Evolutionary conservation across 371 early-diverging fungal genomes (phyloP), one percentile per base, ranked within the genome.

Genomic region (Coemansia sp.): DNA sequence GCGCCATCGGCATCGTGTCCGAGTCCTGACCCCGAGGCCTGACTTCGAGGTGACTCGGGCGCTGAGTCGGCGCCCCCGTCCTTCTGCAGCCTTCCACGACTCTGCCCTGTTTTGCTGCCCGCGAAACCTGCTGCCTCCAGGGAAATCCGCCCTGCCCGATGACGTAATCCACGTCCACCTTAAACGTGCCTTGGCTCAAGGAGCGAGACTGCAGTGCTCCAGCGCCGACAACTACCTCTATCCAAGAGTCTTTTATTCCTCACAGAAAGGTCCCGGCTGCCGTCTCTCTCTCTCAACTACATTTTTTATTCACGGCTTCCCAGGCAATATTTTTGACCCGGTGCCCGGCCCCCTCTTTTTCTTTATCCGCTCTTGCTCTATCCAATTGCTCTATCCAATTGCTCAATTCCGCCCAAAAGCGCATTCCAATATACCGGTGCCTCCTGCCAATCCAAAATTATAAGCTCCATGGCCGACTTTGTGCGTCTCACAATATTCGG

Each of bases 401-500:
- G 26, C 26, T 26, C 9, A 41, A 41, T 41, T 41, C 42, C 9
- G 42, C 42, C 8, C 14, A n/a, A 6, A 9, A 40, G 40, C 14
- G 42, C 42, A 4, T 13, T 41, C 26, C 26, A 26, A 26, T 26
- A 26, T 26, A 26, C 26, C 26, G 26, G 26, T 26, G 26, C 26
- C 26, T 26, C 26, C 26, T 26, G 10, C 11, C 32, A 38, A 54
- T 26, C 26, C 26, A 26, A 26, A 26, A 26, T 26, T 26, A 26
- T 26, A 26, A 26, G 26, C 26, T 26, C 26, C 9, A 91, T 89
- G 90, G 89, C 89, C 47, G 92, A 90, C 79, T 93, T 92, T 74
- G 86, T 89, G 43, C 89, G 90, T 54, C 84, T 89, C 54, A 88
- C 89, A 53, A 90, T 95, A 61, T 95, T 93, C 73, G 95, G 95